Evolutionary conservation across 768 basidiomycete species (phyloP).

Genomic region (Suillus subluteus): DNA sequence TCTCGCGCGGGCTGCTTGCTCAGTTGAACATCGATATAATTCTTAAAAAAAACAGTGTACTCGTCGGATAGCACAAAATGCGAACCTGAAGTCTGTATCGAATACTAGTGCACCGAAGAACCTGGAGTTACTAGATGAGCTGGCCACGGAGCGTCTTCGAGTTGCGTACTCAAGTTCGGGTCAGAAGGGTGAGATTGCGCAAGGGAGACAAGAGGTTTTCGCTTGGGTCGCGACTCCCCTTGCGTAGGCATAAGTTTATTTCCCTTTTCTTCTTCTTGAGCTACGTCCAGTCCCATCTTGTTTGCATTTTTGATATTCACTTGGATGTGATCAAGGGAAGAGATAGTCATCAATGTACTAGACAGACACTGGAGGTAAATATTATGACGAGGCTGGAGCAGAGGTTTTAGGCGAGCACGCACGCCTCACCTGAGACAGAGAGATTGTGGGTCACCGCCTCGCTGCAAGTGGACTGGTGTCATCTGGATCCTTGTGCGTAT

Average conservation of each 20-base stretch:
- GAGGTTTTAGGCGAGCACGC: neutral
- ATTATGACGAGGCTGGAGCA: neutral
- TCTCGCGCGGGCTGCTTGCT: neutral
- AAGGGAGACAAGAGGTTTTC: conserved; percentile 47
- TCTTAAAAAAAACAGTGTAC: conserved; percentile 51
- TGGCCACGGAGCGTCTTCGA: conserved; percentile 75
- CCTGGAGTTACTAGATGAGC: conserved; percentile 62
- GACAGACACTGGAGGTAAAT: neutral
- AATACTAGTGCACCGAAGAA: conserved; percentile 59
- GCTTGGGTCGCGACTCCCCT: conserved; percentile 42
- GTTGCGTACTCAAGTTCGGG: conserved; percentile 59
- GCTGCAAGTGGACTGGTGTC: neutral
- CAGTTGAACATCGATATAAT: conserved; percentile 6
- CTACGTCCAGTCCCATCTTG: neutral
- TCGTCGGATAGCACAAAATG: conserved; percentile 51
- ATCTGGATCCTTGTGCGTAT: too few relatives aligned
- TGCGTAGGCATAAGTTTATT: neutral
- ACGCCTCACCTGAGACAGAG: neutral
- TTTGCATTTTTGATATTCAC: neutral
- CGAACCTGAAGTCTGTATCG: conserved; percentile 53
- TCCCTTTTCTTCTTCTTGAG: neutral
- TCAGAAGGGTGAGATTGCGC: conserved; percentile 39
- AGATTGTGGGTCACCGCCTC: neutral
- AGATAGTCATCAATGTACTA: neutral
- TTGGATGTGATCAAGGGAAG: neutral